Base-by-base conservation (phyloP, 1,284 basidiomycete species). In the Cystobasidiaceae sp. region DNA sequence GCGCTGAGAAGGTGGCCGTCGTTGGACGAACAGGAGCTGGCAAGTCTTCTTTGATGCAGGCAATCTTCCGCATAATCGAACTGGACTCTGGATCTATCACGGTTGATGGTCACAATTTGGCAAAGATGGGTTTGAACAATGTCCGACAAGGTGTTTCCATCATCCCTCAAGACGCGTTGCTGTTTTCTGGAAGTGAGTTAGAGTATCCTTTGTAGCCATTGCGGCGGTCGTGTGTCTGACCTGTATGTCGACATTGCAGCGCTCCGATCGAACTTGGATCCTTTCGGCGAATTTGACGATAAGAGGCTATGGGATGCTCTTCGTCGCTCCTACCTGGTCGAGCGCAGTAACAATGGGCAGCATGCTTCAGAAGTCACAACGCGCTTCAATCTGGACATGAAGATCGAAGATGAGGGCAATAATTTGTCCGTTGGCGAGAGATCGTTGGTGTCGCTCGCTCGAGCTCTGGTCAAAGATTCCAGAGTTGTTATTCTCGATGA, bases 351-450 rank as follows among this genome's bases (percentile, higher is more conserved):
- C 34, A 5, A 17, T 4, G 27, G 30, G 21, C 2, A 13, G 41
- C 46, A 49, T 28, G 19, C 34, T 34, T 5, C 21, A 15, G 50
- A 52, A 9, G 23, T 8, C 13, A 32, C 17, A 6, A 54, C 32
- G 64, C 62, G 46, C 41, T 91, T 91, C 78, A 87, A 82, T 19
- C 81, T 93, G 9, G 90, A 94, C 74, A 87, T 83, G 28, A 77
- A 83, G 1, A 84, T 96, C 66, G 89, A 93, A 68, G 87, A 88
- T 67, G 92, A 93, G 74, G 93, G 92, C 27, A 80, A 80, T 21
- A 96, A 94, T 74, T 73, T 94, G 63, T 86, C 85, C 55, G 75
- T 75, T 11, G 77, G 77, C 5, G 74, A 90, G 82, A 83, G 88
- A 7, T 88, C 86, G 2, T 78, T 93, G 21, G 86, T 92, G 5